Evolutionary conservation across 345 rosid species (phyloP), one percentile per base, ranked within the genome.

Genomic region (Geranium brycei): DNA sequence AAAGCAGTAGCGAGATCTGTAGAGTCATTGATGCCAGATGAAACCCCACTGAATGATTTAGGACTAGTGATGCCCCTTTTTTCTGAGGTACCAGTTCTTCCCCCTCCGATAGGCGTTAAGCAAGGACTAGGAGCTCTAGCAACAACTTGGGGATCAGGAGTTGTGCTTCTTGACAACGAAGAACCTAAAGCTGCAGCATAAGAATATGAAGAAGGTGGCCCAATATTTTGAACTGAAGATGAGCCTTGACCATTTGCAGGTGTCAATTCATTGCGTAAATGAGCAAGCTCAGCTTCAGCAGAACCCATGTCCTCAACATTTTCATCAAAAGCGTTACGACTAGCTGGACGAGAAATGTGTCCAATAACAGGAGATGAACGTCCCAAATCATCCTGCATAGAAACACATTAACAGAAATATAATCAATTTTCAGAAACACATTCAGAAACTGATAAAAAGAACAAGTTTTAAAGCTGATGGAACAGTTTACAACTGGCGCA

Each of bases 171-270:
- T 3, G 88, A 86, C 79, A 78, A 70, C 59, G 88, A 78, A 28
- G 80, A 74, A 58, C 85, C 88, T 65, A 80, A 74, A 59, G 89
- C 84, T 56, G 88, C 73, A 57, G 85, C 88, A 82, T 80, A 81
- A 64, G 78, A 64, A 66, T 79, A 71, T 51, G 68, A 81, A 59
- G 84, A 76, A 66, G 79, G 70, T 6, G 81, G 79, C 35, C 89
- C 85, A 53, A 74, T 63, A 65, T 64, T 80, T 65, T 77, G 90
- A 62, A 74, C 77, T 4, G 77, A 71, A 64, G 91, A 70, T 12
- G 81, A 70, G 55, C 86, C 82, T 53, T 76, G 88, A 59, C 65
- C 77, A 75, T 73, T 83, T 0, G 80, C 68, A 75, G 31, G 81
- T 66, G 15, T 82, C 83, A 41, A 75, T 63, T 51, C 59, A 75